These are phyloP conservation scores for Erythrobasidium yunnanense DNA, from an alignment of 768 basidiomycete species.

Conservation along the genomic window DNA sequence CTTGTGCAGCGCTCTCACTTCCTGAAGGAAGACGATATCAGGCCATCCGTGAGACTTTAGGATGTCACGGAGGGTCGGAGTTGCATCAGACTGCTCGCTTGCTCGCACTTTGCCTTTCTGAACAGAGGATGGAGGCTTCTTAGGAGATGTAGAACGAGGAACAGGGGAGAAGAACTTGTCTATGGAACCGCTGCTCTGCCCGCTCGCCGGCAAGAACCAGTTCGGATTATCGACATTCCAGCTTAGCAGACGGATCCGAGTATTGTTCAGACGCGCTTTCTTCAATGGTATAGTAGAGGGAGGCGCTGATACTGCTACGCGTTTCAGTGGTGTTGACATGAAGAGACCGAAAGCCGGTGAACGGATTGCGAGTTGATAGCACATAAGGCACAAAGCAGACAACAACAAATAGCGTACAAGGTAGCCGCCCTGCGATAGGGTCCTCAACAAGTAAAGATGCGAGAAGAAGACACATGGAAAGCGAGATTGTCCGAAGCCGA, in stretches of 20 bases:
- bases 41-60: conserved; percentile 26
- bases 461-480: background rate
- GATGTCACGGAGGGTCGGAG: background rate
- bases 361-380: background rate
- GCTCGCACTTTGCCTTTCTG: background rate
- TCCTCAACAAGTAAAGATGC: background rate
- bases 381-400: too few species aligned
- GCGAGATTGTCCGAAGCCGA: background rate
- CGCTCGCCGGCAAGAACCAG: conserved; percentile 1
- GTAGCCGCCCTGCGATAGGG: background rate
- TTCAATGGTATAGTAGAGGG: background rate
- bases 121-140: too few species aligned
- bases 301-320: background rate
- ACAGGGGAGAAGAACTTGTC: background rate
- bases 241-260: background rate
- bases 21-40: conserved; percentile 29
- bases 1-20: conserved; percentile 23
- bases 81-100: background rate
- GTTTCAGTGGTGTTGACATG: background rate
- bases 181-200: background rate
- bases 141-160: too few species aligned
- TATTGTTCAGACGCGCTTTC: background rate
- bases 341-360: background rate
- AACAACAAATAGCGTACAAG: background rate
- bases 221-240: conserved; percentile 32